Base-by-base conservation (phyloP, 2,329 filamentous ascomycete species). In the Tricladium varicosporioides region DNA sequence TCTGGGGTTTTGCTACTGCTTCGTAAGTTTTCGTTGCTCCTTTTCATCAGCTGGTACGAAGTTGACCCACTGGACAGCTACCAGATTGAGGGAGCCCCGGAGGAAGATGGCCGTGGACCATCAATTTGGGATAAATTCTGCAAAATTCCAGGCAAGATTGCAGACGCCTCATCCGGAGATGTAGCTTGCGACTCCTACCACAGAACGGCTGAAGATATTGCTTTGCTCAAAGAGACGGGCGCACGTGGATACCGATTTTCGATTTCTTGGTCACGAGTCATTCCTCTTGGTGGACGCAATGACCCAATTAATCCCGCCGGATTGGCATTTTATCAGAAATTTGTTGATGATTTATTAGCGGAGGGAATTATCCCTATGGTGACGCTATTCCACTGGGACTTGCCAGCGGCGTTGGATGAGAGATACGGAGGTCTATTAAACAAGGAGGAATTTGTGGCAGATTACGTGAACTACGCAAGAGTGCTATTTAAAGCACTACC, bases 111-210 rank as follows among this genome's bases (percentile, higher is more conserved):
- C 63, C 88, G 91, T 62, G 88, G 83, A 18, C 86, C 89, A 54
- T 91, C 88, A 60, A 94, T 95, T 72, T 95, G 91, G 91, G 91
- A 96, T 74, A 87, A 83, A n/a, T 95, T 95, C 76, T 92, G 88
- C 75, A 82, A 82, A 61, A 87, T 84, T 53, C 85, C 88, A 5
- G 89, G 89, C 67, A 95, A 94, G 75, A 92, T 94, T 67, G 89
- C 90, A 55, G 88, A 90, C 67, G 87, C 84, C 57, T 85, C 80
- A 65, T 87, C 85, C 45, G 91, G 91, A 52, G 86, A 84, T 51
- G 82, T 89, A 45, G 91, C 91, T 40, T 96, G 91, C 75, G 90
- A 95, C 76, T 92, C 89, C 27, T 95, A 95, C 78, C 86, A 93
- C 75, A 85, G 87, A 53, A 90, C 86, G 51, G 79, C 78, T 42